Evolutionary conservation across 371 early-diverging fungal genomes (phyloP).

Genomic region (Batkoa obscura): DNA sequence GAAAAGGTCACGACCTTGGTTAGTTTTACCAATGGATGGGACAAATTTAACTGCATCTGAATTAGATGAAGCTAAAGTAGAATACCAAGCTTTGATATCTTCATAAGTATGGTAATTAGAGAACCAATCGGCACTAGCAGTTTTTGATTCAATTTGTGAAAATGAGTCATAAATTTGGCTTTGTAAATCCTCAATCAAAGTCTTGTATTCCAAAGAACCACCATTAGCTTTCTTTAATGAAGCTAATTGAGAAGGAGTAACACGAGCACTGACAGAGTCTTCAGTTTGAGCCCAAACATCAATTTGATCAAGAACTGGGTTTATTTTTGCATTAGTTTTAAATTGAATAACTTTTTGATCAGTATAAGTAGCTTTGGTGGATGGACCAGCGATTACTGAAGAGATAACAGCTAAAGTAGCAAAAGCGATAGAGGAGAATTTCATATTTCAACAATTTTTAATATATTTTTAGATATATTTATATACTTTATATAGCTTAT

Average conservation of each 20-base stretch:
- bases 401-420: too few species aligned
- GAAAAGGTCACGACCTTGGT: background rate
- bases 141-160: background rate
- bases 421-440: too few species aligned
- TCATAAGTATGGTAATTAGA: constrained; percentile 1
- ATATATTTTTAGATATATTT: too few species aligned
- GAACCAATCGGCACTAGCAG: background rate
- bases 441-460: too few species aligned
- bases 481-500: too few species aligned
- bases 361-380: background rate
- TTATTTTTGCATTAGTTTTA: background rate
- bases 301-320: background rate
- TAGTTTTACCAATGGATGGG: constrained; percentile 7
- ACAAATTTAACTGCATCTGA: constrained; percentile 2
- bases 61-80: background rate
- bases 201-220: background rate
- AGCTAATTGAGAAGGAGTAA: background rate
- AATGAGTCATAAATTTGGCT: background rate
- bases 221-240: constrained; percentile 1
- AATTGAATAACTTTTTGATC: background rate
- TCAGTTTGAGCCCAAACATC: constrained; percentile 2
- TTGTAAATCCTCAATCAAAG: background rate
- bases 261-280: background rate
- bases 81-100: background rate
- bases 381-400: background rate